Base-by-base conservation (phyloP, 2,329 filamentous ascomycete species). In the Cylindrodendrum hubeiense region DNA sequence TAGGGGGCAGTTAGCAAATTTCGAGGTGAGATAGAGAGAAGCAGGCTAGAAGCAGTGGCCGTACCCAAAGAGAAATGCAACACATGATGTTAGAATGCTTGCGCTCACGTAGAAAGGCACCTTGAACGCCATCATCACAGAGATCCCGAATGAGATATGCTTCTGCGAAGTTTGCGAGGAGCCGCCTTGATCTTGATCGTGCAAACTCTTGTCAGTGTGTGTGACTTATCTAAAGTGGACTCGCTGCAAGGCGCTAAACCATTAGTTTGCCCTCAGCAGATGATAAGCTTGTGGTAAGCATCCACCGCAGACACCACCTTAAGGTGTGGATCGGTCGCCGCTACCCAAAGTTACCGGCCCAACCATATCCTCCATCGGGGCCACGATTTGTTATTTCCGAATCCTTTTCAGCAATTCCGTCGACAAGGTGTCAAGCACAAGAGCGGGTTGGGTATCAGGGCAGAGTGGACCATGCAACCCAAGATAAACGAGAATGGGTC, bases 61-160 rank as follows among this genome's bases (percentile, higher is more conserved):
- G 2, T 59, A 78, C 76, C 76, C 76, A 50, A 78, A 78, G 13
- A 78, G 69, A 66, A 78, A 75, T 5, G 76, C 74, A 24, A 78
- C 73, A 43, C 73, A 75, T 41, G 76, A 78, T 34, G 76, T 72
- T 21, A 71, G 63, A 8, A 78, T 62, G 43, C 76, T 72, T 24
- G 76, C 76, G n/a, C 54, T 72, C 21, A 75, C 67, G 34, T 78
- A 78, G 41, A 75, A 67, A 3, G 76, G 76, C 4, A 71, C 34
- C n/a, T 67, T 66, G 58, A 52, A 52, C n/a, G 51, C 44, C 49
- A 57, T 55, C 37, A n/a, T 62, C 17, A 2, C 53, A 12, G 26
- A 21, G 22, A 34, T 39, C 34, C 34, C 46, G 37, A 6, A 15
- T 17, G 22, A 44, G 43, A 33, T 13, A 15, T 34, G 39, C n/a